These are phyloP conservation scores for Orbilia brochopaga DNA, from an alignment of 2,329 filamentous ascomycete species.

Conservation along the genomic window DNA sequence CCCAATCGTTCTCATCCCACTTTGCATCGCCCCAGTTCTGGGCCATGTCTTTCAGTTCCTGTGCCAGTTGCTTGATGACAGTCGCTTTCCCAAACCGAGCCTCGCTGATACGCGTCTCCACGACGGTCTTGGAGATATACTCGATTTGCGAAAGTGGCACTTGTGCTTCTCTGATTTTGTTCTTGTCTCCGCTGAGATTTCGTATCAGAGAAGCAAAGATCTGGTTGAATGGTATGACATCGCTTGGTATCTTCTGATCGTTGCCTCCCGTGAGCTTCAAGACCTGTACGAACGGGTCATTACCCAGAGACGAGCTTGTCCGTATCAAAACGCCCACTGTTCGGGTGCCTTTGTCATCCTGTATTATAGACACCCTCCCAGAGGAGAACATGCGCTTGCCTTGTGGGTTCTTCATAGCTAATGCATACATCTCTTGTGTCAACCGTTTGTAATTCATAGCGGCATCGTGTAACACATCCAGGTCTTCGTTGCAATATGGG, in stretches of 20 bases:
- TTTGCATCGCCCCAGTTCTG: slow-evolving; percentile 73
- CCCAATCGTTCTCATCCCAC: slow-evolving; percentile 86
- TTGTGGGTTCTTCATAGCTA: slow-evolving; percentile 77
- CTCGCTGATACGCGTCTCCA: slow-evolving; percentile 61
- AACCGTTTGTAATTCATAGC: slow-evolving; percentile 78
- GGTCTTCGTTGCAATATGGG: slow-evolving; percentile 76
- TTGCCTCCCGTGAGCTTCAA: slow-evolving; percentile 51
- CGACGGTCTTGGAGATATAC: slow-evolving; percentile 74
- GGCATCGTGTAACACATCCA: slow-evolving; percentile 81
- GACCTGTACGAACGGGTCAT: slow-evolving; percentile 51
- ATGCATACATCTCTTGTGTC: slow-evolving; percentile 80
- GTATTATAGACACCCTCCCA: slow-evolving; percentile 81
- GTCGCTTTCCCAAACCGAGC: slow-evolving; percentile 60
- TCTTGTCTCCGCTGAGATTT: slow-evolving; percentile 69
- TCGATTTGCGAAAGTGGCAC: slow-evolving; percentile 81
- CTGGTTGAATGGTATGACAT: slow-evolving; percentile 74
- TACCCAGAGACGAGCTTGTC: slow-evolving; percentile 71
- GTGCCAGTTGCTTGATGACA: slow-evolving; percentile 67
- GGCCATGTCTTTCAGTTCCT: slow-evolving; percentile 72
- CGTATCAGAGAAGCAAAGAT: slow-evolving; percentile 72
- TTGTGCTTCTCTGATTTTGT: slow-evolving; percentile 65
- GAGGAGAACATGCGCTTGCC: slow-evolving; percentile 78
- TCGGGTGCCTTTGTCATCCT: slow-evolving; percentile 56
- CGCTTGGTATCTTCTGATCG: slow-evolving; percentile 50
- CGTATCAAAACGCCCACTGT: slow-evolving; percentile 51